These are phyloP conservation scores for Fusarium acutatum DNA, from an alignment of 2,329 filamentous ascomycete genomes.

Conservation along the genomic window DNA sequence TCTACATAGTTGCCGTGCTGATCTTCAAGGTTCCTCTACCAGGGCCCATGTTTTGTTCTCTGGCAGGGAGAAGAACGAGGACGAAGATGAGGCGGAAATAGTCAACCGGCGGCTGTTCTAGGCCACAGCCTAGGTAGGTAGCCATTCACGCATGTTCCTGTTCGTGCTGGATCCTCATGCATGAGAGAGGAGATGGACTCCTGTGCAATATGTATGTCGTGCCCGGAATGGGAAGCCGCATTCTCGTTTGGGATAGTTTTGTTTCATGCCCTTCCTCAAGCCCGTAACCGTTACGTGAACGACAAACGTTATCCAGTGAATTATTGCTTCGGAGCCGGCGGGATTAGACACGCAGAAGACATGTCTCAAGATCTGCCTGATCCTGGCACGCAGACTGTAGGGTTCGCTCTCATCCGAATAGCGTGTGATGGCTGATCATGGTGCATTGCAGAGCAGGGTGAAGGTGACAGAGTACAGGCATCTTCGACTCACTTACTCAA, in stretches of 20 bases:
- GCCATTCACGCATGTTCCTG: not conserved
- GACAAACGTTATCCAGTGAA: not conserved
- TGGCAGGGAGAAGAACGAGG: not conserved
- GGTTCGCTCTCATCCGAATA: constrained; percentile 10
- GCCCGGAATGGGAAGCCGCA: constrained; percentile 2
- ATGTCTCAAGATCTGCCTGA: constrained; percentile 16
- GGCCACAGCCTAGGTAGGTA: not conserved
- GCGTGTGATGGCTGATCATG: constrained; percentile 15
- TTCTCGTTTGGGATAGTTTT: constrained; percentile 12
- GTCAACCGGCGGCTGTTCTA: constrained; percentile 1
- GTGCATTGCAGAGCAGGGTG: constrained; percentile 21
- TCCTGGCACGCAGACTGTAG: not conserved
- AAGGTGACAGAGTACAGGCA: not conserved
- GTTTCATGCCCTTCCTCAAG: constrained; percentile 19
- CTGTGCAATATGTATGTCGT: not conserved
- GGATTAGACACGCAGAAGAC: not conserved
- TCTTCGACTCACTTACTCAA: not conserved
- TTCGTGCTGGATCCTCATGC: not conserved
- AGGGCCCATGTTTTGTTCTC: constrained; percentile 12
- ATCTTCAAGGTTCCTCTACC: constrained; percentile 12
- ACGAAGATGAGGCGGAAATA: constrained; percentile 1
- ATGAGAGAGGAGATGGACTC: not conserved
- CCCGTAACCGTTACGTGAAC: constrained; percentile 5
- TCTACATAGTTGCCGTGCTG: constrained; percentile 16
- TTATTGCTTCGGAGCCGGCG: constrained; percentile 11